Percentiles rank a stretch among this genome's conserved stretches.
Evolutionary conservation across 176 grass and related monocot genomes (phyloP).

Genomic region (Carex pumila): DNA sequence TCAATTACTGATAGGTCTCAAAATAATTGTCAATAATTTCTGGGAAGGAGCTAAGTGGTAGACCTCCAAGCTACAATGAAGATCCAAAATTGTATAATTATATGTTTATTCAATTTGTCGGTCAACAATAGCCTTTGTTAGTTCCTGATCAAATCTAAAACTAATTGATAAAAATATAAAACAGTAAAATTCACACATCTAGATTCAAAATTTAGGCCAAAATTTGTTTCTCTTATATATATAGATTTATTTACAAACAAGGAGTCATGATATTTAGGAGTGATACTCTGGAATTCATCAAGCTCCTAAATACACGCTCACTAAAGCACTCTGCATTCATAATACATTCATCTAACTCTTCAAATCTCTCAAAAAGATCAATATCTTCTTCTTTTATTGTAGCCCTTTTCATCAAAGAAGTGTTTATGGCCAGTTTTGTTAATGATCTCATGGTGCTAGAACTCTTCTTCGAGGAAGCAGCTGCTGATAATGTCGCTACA

Average conservation of each 20-base stretch:
- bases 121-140: not conserved
- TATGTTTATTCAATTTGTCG: not conserved
- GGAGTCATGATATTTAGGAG: constrained; percentile 13
- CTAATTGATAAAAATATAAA: not conserved
- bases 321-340: not conserved
- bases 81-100: not conserved
- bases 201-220: not conserved
- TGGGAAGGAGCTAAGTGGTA: not conserved
- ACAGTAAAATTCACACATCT: not conserved
- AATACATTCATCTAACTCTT: not conserved
- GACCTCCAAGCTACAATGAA: not conserved
- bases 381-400: not conserved
- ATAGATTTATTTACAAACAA: constrained; percentile 6
- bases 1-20: not conserved
- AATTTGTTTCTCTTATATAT: not conserved
- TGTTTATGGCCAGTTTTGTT: not conserved
- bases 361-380: not conserved
- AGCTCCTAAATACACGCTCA: not conserved
- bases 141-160: not conserved
- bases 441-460: too few relatives aligned
- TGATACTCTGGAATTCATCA: not conserved
- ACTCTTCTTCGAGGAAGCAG: not conserved
- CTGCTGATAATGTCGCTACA: not conserved
- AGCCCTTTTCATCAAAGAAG: not conserved
- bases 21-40: not conserved